Base-by-base conservation (phyloP, 1,284 basidiomycete species). In the Ceratobasidium sp. region DNA sequence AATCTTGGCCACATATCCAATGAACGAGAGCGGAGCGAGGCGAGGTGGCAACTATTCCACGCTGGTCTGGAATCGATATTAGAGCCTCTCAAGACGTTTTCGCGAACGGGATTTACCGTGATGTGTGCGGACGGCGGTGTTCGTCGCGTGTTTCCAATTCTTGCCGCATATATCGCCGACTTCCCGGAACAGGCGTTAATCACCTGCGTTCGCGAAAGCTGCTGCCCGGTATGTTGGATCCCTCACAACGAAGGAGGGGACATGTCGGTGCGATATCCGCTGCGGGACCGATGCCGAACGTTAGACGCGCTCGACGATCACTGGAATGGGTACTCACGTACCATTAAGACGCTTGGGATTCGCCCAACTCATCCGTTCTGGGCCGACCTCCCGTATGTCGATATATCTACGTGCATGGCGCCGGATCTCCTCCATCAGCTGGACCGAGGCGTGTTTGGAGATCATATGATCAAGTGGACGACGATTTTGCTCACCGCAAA, bases 351-450 rank as follows among this genome's bases (percentile, higher is more conserved):
- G 3, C 33, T 70, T 2, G 53, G 68, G 5, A 55, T 55, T 3
- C 68, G 53, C 9, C 51, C 53, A n/a, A 42, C n/a, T 1, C 49
- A 28, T 5, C 66, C 66, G 3, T 68, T 68, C 49, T 68, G 66
- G 66, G 49, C 26, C 3, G 12, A 49, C 1, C 66, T 68, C 18
- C 66, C 49, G 5, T 53, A 49, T 39, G 49, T 53, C 26, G 13
- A 51, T 23, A 51, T 49, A 10, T 33, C 49, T 82, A n/a, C 82
- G 80, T 15, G 56, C 26, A 67, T 84, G 46, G 81, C 81, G 1
- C 84, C 83, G 2, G 83, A 85, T 53, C 64, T 85, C 40, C 81
- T 85, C 2, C 84, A 85, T 70, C 84, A 85, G 66, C 79, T 84
- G 0, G 82, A 85, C 72, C 83, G 85, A 72, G 84, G 84, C 9